These are phyloP conservation scores for Bromus sterilis DNA, from an alignment of 176 grass and related monocot species.

Conservation along the genomic window DNA sequence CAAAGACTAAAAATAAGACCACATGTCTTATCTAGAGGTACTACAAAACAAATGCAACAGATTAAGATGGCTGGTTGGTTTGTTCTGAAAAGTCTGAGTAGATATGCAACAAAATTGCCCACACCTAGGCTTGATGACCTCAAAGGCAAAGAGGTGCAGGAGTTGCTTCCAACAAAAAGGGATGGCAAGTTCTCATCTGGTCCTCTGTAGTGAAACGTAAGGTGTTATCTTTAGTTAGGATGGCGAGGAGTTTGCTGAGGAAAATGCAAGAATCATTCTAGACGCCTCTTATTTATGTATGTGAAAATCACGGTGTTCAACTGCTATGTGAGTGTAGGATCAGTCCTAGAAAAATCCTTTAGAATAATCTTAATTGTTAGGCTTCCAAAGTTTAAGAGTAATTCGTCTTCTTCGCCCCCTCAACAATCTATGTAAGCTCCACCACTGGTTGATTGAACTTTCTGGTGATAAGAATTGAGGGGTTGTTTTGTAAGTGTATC, in stretches of 20 bases:
- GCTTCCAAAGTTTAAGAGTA: no score
- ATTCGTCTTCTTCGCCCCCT: no score
- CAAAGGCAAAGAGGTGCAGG: constrained; percentile 30
- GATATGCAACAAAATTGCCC: constrained; percentile 52
- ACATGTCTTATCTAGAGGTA: neutral
- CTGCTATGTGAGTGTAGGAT: neutral
- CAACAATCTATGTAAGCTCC: no score
- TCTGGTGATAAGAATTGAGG: neutral
- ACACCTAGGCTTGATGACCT: constrained; percentile 40
- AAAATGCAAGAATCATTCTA: constrained; percentile 14
- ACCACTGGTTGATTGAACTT: neutral
- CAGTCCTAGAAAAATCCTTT: no score
- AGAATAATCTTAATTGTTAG: no score
- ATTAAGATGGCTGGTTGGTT: constrained; percentile 21
- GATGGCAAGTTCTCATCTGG: constrained; percentile 12
- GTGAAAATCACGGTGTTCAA: neutral
- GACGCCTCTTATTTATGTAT: neutral
- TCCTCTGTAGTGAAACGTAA: neutral
- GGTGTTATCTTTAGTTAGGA: neutral
- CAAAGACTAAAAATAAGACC: neutral
- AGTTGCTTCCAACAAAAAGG: constrained; percentile 40
- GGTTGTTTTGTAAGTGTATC: neutral
- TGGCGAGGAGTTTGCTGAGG: constrained; percentile 11
- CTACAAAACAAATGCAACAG: neutral
- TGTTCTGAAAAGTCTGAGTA: constrained; percentile 55